Conservation (phyloP, 1,284 basidiomycete genomes). For the Malassezia psittaci region DNA sequence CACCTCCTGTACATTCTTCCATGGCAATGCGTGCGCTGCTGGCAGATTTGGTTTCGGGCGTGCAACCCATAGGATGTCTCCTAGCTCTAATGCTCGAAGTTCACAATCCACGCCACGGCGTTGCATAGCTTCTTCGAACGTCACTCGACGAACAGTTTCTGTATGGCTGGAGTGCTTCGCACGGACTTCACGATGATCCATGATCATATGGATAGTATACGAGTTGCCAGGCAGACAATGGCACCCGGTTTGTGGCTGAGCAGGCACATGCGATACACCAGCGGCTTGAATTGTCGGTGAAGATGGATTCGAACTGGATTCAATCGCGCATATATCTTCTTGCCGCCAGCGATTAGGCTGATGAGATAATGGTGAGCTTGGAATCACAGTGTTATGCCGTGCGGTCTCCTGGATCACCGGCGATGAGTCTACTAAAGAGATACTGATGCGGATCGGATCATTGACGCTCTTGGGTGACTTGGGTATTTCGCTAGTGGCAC, state of each 20-base stretch:
- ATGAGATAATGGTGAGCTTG: not conserved
- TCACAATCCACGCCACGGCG: constrained; percentile 50
- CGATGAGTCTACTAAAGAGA: constrained; percentile 17
- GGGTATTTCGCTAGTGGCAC: too few species aligned
- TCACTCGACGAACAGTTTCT: constrained; percentile 4
- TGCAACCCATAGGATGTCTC: constrained; percentile 56
- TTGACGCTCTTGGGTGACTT: too few species aligned
- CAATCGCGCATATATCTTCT: too few species aligned
- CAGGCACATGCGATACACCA: not conserved
- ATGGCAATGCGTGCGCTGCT: constrained; percentile 19
- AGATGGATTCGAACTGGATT: not conserved
- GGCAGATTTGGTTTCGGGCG: constrained; percentile 38
- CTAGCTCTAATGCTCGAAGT: constrained; percentile 52
- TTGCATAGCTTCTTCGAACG: constrained; percentile 24
- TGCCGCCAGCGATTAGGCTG: not conserved
- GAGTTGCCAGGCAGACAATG: constrained; percentile 49
- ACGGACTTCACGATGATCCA: constrained; percentile 54
- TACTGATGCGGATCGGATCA: constrained; percentile 1
- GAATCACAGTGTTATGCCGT: not conserved
- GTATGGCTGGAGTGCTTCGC: constrained; percentile 16
- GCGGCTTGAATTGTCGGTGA: too few species aligned
- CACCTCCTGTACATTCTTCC: constrained; percentile 45
- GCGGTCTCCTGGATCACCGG: constrained; percentile 1
- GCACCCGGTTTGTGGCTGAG: not conserved
- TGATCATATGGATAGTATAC: constrained; percentile 53